These are phyloP conservation scores for Tagetes erecta DNA, from an alignment of 129 eudicot genomes.

Conservation along the genomic window DNA sequence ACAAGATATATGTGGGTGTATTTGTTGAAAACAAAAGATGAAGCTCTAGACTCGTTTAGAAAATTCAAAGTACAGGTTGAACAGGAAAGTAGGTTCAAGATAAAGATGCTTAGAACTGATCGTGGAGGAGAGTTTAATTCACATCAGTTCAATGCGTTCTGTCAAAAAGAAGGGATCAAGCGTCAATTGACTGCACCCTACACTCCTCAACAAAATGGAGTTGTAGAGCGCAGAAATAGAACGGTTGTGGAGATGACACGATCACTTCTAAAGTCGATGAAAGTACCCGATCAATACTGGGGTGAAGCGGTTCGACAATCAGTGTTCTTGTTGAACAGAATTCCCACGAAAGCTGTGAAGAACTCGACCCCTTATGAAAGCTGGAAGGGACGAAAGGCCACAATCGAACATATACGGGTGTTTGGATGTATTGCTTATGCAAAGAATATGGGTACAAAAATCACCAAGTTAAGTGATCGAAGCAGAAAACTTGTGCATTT, in stretches of 20 bases:
- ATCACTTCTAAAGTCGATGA: neutral
- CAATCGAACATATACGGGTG: neutral
- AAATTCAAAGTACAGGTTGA: neutral
- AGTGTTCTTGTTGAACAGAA: neutral
- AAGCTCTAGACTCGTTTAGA: neutral
- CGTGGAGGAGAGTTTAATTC: neutral
- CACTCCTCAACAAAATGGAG: neutral
- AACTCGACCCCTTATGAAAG: too few species aligned
- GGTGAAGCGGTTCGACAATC: neutral
- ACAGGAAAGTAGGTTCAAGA: neutral
- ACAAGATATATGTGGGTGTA: too few species aligned
- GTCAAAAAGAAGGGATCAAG: neutral
- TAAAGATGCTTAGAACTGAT: neutral
- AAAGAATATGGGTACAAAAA: neutral
- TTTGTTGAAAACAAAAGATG: too few species aligned
- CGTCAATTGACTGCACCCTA: neutral
- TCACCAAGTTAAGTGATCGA: neutral
- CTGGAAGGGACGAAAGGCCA: neutral
- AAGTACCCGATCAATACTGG: neutral
- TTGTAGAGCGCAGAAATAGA: too few species aligned
- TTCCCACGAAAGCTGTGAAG: neutral
- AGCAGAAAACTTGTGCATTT: neutral
- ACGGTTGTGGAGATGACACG: too few species aligned
- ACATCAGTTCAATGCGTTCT: neutral
- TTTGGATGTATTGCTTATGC: neutral